These are phyloP conservation scores for Umbelopsis sp. DNA, from an alignment of 192 early-diverging fungal genomes.

Conservation along the genomic window DNA sequence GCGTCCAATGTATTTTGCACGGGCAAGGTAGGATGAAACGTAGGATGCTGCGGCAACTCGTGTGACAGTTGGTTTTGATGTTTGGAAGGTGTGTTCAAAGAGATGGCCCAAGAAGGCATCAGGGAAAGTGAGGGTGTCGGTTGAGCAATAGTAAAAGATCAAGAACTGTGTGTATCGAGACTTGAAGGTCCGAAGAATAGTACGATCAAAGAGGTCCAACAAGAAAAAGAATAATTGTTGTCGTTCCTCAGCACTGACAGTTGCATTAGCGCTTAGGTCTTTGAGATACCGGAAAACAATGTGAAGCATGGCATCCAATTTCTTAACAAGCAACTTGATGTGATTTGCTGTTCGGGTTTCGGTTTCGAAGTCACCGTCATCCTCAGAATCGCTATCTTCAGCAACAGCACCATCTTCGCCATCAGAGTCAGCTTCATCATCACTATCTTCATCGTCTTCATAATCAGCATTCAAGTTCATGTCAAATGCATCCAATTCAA, in stretches of 20 bases:
- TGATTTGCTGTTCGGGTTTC: slow-evolving; percentile 40
- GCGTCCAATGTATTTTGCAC: slow-evolving; percentile 78
- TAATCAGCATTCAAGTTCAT: slow-evolving; percentile 41
- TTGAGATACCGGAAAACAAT: slow-evolving; percentile 65
- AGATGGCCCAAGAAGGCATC: slow-evolving; percentile 82
- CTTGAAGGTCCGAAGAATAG: slow-evolving; percentile 83
- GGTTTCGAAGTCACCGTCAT: slow-evolving; percentile 24
- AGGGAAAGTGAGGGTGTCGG: slow-evolving; percentile 61
- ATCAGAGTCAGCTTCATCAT: slow-evolving; percentile 37
- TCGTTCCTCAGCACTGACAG: slow-evolving; percentile 28
- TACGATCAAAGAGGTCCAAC: slow-evolving; percentile 77
- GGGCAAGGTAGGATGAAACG: slow-evolving; percentile 83
- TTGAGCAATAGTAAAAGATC: slow-evolving; percentile 78
- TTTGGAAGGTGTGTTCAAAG: slow-evolving; percentile 58
- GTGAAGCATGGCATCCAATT: slow-evolving; percentile 74
- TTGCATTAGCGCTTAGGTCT: slow-evolving; percentile 11
- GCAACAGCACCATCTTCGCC: slow-evolving; percentile 49
- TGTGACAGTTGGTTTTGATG: slow-evolving; percentile 60
- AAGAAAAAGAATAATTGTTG: slow-evolving; percentile 67
- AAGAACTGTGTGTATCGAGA: slow-evolving; percentile 93
- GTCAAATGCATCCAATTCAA: slow-evolving; percentile 40
- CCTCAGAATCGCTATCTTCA: slow-evolving; percentile 44
- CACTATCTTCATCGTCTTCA: slow-evolving; percentile 41
- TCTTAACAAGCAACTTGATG: slow-evolving; percentile 62
- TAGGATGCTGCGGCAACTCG: slow-evolving; percentile 84